Base-by-base conservation (phyloP, 2,329 filamentous ascomycete species). In the Talaromyces pinophilus region DNA sequence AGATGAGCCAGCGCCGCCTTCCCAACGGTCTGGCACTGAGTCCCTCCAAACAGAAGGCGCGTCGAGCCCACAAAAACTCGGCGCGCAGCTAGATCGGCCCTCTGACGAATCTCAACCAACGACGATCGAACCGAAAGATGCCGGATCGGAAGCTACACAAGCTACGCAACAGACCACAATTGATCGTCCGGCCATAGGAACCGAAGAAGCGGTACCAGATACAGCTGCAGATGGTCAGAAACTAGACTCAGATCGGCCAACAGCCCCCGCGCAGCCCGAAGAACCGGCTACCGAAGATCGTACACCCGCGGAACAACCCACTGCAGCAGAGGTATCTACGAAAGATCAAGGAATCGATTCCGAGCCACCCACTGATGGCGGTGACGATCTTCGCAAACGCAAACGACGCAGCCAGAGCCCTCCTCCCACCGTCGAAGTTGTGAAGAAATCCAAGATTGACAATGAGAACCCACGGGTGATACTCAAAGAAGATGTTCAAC, bases 361-460 rank as follows among this genome's bases (percentile, higher is more conserved):
- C 60, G 67, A 73, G 11, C 73, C 73, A 5, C 48, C 61, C n/a
- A 40, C 64, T 25, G 60, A 82, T 71, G 70, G 78, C 48, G 71
- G 80, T 40, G 82, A 86, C 68, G 87, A 89, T 70, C 80, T 81
- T 48, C 86, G 86, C 71, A 91, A 89, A 77, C 84, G 89, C 68
- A 91, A 90, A 76, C 86, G 88, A 71, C 84, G 88, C 71, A 91
- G 88, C 52, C 82, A 83, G 65, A 90, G 84, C 65, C 89, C 88
- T 42, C 80, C 84, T 22, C 85, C 85, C 8, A 83, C 82, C 10
- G 78, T 81, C 28, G 82, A 87, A 65, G 83, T 85, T 15, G 77
- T 83, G 59, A 90, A 90, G 74, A 87, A 85, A 68, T 78, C 82
- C 11, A 85, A 84, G 70, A 77, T 82, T 59, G 81, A 83, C 64